Evolutionary conservation across 352 stramenopile species (phyloP), one percentile per base, ranked within the genome.

Genomic region (Globisporangium carolinianum): DNA sequence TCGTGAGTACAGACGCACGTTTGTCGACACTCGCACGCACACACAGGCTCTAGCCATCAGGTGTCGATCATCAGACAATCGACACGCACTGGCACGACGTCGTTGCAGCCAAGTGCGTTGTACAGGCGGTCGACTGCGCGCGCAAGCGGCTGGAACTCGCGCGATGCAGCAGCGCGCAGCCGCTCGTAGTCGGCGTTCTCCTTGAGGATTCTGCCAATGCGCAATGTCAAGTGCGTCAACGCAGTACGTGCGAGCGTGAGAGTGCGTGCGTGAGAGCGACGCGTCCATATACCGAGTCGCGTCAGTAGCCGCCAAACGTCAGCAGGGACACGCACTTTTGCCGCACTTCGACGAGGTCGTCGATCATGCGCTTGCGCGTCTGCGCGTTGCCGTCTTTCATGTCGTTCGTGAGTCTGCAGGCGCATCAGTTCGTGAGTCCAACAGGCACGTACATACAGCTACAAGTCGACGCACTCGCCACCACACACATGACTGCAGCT

Each of bases 51-150:
- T 2, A 24, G 24, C 2, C 24, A 24, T 24, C 24, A 24, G 24
- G 24, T 24, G 24, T 24, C 24, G 24, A 2, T 2, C 24, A 24
- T 24, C 24, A 24, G 24, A 24, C 24, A 24, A 24, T 24, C 24
- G 24, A 24, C 4, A 42, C 64, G 38, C 66, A 89, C 77, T 51
- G 75, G 78, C 58, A 89, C 78, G 53, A 92, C 75, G n/a, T 90
- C 79, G 60, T 89, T 89, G 69, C 82, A 92, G 7, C 80, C 80
- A 0, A 92, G 66, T 0, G 78, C 67, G 50, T 92, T 92, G 71
- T 92, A 92, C 6, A 90, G 63, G 1, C 77, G 75, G 35, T 92
- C 82, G 18, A 92, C 82, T 10, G 83, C 68, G 8, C 82, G 73
- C 6, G 82, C 78, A 39, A 89, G 75, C 18, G 82, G 80, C 43